These are phyloP conservation scores for Beauveria bassiana DNA, from an alignment of 2,329 filamentous ascomycete genomes.

Conservation along the genomic window DNA sequence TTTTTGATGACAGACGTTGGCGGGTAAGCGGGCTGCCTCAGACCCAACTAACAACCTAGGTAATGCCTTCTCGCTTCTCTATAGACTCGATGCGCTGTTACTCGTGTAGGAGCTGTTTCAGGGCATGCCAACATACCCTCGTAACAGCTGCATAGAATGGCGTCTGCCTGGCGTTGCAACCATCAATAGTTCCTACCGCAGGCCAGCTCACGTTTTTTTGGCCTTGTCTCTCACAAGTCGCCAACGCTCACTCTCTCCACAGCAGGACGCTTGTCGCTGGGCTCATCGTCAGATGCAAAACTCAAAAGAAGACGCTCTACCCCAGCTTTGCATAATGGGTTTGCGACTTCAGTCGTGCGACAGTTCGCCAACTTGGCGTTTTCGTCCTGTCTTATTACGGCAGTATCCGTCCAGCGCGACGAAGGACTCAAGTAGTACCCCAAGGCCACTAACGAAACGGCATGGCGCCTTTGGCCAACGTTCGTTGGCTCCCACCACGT, in stretches of 20 bases:
- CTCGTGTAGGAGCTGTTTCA: constrained; percentile 3
- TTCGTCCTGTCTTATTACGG: not conserved
- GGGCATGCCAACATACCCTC: not conserved
- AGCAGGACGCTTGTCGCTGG: not conserved
- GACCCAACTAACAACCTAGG: not conserved
- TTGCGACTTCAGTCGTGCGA: not conserved
- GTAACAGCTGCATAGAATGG: constrained; percentile 1
- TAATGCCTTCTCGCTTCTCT: not conserved
- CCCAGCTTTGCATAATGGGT: not conserved
- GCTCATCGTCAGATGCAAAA: not conserved
- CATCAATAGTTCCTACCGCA: constrained; percentile 1
- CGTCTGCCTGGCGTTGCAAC: not conserved
- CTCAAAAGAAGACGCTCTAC: not conserved
- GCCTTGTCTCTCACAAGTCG: not conserved
- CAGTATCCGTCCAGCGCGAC: not conserved
- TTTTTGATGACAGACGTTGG: not conserved
- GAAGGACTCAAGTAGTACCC: not conserved
- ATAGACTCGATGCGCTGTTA: not conserved
- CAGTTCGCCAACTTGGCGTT: not conserved
- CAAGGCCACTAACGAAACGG: constrained; percentile 3
- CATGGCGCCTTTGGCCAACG: not conserved
- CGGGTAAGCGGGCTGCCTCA: not conserved
- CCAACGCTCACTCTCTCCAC: not conserved
- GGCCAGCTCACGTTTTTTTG: not conserved
- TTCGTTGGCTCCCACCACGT: constrained; percentile 2